phyloP scores from a whole-genome alignment of 192 early-diverging fungal genomes.

The Phycomyces nitens region DNA sequence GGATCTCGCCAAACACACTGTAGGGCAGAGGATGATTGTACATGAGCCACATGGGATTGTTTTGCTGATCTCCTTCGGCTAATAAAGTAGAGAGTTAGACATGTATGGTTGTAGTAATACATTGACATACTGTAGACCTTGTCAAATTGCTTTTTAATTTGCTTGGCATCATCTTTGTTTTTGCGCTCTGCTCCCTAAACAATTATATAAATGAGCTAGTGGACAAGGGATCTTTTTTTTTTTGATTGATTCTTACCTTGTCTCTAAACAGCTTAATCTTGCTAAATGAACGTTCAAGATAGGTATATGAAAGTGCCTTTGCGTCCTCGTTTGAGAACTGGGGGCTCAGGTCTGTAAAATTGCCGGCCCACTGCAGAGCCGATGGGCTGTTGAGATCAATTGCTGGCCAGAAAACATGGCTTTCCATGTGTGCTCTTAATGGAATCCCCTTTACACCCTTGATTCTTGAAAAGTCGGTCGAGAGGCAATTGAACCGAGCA shows the following conservation, averaged over 20 bases:
- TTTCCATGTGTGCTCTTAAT: constrained; percentile 48
- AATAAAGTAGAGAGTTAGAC: constrained; percentile 1
- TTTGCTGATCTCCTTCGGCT: background rate
- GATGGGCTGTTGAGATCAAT: background rate
- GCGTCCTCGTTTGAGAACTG: background rate
- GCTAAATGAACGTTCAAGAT: constrained; percentile 56
- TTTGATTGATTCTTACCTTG: constrained; percentile 18
- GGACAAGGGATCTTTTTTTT: constrained; percentile 16
- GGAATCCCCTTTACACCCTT: constrained; percentile 76
- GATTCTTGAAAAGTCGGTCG: constrained; percentile 72
- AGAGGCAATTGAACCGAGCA: constrained; percentile 68
- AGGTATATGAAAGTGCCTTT: background rate
- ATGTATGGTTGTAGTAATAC: background rate
- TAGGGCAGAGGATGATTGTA: constrained; percentile 18
- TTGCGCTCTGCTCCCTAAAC: constrained; percentile 67
- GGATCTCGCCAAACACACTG: constrained; percentile 22
- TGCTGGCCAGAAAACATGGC: background rate
- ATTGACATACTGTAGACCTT: constrained; percentile 44
- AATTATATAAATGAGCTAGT: background rate
- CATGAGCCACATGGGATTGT: constrained; percentile 21
- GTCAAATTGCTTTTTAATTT: constrained; percentile 60
- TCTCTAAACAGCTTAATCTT: constrained; percentile 63
- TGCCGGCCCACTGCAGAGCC: background rate
- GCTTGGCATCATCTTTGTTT: constrained; percentile 72
- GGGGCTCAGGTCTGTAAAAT: background rate